These are phyloP conservation scores for Calycina herbarum DNA, from an alignment of 2,329 filamentous ascomycete species.

Conservation along the genomic window DNA sequence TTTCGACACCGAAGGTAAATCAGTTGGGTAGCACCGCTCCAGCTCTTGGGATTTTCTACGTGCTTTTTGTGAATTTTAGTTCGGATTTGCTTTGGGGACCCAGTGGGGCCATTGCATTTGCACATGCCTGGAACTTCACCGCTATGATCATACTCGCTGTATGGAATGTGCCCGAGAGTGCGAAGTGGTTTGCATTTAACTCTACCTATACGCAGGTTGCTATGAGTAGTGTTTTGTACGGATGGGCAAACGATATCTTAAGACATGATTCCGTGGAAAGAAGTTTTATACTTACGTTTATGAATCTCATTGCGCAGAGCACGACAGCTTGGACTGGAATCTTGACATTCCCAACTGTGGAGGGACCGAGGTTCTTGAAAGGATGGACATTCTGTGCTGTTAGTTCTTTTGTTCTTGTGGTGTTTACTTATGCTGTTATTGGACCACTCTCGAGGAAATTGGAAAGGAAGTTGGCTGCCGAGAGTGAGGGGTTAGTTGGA, in stretches of 20 bases:
- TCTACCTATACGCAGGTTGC: conserved; percentile 45
- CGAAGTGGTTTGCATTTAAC: conserved; percentile 54
- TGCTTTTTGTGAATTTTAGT: conserved; percentile 52
- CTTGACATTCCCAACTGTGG: conserved; percentile 48
- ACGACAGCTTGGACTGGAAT: conserved; percentile 49
- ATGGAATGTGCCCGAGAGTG: conserved; percentile 56
- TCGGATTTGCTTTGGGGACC: conserved; percentile 55
- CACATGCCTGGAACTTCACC: conserved; percentile 51
- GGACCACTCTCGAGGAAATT: conserved; percentile 20
- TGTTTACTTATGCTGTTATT: conserved; percentile 25
- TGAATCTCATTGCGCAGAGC: conserved; percentile 47
- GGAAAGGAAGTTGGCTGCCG: conserved; percentile 15
- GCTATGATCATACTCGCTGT: conserved; percentile 54
- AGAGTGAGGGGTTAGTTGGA: not conserved
- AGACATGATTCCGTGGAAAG: conserved; percentile 42
- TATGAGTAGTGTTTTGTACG: conserved; percentile 48
- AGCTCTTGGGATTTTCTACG: conserved; percentile 57
- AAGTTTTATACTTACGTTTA: conserved; percentile 43
- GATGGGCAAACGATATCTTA: conserved; percentile 48
- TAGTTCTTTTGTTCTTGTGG: conserved; percentile 39
- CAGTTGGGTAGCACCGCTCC: conserved; percentile 53
- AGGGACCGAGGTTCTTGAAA: conserved; percentile 45
- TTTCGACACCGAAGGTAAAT: conserved; percentile 48
- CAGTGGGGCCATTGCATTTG: conserved; percentile 54
- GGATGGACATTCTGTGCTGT: conserved; percentile 37